These are phyloP conservation scores for Helotiales sp. DNA, from an alignment of 2,329 filamentous ascomycete genomes.

Conservation along the genomic window DNA sequence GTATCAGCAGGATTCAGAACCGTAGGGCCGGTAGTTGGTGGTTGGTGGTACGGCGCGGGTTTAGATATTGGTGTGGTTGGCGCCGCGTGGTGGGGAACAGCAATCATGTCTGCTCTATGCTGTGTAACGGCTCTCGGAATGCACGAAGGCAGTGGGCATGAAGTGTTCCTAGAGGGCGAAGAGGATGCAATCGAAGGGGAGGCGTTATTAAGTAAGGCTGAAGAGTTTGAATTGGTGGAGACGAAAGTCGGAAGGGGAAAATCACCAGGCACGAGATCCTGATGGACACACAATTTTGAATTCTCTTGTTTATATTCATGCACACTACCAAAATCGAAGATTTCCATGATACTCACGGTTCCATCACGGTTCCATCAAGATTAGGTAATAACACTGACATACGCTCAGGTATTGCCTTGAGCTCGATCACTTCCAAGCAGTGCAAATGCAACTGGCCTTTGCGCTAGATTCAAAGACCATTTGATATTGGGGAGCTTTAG, in stretches of 20 bases:
- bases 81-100: constrained; percentile 55
- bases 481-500: no score
- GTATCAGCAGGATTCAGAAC: constrained; percentile 54
- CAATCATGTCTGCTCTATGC: constrained; percentile 53
- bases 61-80: constrained; percentile 54
- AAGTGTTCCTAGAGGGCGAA: constrained; percentile 53
- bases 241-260: not conserved
- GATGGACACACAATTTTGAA: not conserved
- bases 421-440: no score
- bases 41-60: constrained; percentile 54
- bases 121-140: constrained; percentile 60
- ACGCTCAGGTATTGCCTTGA: no score
- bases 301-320: not conserved
- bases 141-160: constrained; percentile 64
- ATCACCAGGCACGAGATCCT: not conserved
- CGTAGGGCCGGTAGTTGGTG: constrained; percentile 54
- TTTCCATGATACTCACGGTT: no score
- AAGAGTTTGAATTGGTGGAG: not conserved
- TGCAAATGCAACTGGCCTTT: no score
- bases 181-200: not conserved
- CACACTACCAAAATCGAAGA: not conserved
- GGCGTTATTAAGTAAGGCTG: not conserved
- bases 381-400: no score
- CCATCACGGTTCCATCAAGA: no score
- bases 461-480: no score